These are phyloP conservation scores for Aspergillus hancockii DNA, from an alignment of 495 filamentous ascomycete species.

Conservation along the genomic window DNA sequence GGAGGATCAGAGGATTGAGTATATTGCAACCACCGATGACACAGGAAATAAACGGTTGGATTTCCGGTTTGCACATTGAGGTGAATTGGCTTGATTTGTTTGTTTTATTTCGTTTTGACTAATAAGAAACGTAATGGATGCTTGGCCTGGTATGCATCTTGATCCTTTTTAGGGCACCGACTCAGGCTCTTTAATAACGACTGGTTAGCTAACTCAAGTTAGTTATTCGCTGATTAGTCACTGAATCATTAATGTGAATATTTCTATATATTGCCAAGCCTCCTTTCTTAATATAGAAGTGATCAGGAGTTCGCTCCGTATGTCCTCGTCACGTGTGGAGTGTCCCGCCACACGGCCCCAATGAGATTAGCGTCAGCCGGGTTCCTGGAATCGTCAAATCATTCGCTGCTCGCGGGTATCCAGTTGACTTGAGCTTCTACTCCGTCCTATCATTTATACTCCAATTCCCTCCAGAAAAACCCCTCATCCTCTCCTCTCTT, in stretches of 20 bases:
- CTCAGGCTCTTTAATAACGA: too few species aligned
- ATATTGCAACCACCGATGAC: constrained; percentile 38
- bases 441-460: not conserved
- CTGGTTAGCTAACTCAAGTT: not conserved
- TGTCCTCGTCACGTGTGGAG: not conserved
- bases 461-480: not conserved
- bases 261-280: too few species aligned
- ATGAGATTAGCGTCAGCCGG: not conserved
- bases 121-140: constrained; percentile 1
- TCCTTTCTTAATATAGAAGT: not conserved
- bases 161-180: not conserved
- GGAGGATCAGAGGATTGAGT: constrained; percentile 27
- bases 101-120: not conserved
- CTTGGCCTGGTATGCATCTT: constrained; percentile 2
- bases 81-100: not conserved
- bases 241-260: not conserved
- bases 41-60: constrained; percentile 42
- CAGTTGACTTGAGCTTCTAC: not conserved
- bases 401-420: not conserved
- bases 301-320: not conserved
- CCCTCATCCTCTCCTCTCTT: not conserved
- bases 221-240: not conserved
- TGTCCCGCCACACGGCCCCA: not conserved
- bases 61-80: constrained; percentile 38
- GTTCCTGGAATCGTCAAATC: constrained; percentile 1